Evolutionary conservation across 768 basidiomycete genomes (phyloP).

Genomic region (Obba rivulosa): DNA sequence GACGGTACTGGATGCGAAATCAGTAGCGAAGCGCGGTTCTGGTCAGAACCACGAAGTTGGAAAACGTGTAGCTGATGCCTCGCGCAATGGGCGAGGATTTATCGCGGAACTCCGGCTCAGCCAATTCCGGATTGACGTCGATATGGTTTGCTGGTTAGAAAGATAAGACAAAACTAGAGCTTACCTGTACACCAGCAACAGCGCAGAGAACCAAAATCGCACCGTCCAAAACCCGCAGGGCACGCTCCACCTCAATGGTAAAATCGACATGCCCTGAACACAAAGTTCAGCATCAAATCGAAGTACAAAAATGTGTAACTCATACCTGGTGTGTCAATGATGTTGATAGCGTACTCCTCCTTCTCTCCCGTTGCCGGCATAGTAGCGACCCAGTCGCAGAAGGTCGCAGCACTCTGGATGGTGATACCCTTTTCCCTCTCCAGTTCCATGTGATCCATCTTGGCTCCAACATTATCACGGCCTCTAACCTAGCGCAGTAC

Average conservation of each 20-base stretch:
- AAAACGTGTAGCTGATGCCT: too few species aligned
- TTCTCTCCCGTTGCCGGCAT: slow-evolving; percentile 55
- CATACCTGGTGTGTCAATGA: slow-evolving; percentile 95
- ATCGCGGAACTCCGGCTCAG: too few species aligned
- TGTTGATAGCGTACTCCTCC: slow-evolving; percentile 90
- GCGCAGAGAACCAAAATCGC: slow-evolving; percentile 96
- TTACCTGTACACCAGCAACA: slow-evolving; percentile 90
- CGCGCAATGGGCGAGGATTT: too few species aligned
- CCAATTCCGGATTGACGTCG: too few species aligned
- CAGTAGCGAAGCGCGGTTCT: too few species aligned
- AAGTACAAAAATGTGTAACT: not conserved
- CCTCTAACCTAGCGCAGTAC: slow-evolving; percentile 71
- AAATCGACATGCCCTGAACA: slow-evolving; percentile 93
- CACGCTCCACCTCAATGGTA: slow-evolving; percentile 98
- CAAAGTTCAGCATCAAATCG: not conserved
- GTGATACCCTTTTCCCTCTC: slow-evolving; percentile 99
- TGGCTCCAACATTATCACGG: slow-evolving; percentile 92
- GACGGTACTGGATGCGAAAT: not conserved
- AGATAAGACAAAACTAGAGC: slow-evolving; percentile 5
- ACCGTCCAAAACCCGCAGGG: slow-evolving; percentile 92
- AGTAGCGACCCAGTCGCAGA: slow-evolving; percentile 89
- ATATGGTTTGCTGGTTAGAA: too few species aligned
- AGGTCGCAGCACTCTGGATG: slow-evolving; percentile 97
- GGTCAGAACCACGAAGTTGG: too few species aligned
- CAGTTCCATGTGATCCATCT: slow-evolving; percentile 99